A percentile compares a stretch with the other conserved stretches of the same genome.
These are phyloP conservation scores for Biscogniauxia marginata DNA, from an alignment of 2,329 filamentous ascomycete species.

Conservation along the genomic window DNA sequence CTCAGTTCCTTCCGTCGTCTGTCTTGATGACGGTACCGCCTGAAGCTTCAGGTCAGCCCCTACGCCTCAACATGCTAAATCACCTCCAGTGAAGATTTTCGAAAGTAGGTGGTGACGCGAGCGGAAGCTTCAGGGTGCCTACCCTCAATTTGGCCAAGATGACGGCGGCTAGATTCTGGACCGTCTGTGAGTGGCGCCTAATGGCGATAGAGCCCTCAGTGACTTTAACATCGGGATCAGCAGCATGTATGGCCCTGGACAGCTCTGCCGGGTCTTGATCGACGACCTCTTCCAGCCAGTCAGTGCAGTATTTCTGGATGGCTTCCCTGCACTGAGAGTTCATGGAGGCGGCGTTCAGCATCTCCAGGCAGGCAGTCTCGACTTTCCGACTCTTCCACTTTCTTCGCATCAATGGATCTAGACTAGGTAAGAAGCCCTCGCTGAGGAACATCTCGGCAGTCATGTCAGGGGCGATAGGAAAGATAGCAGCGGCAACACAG, in stretches of 20 bases:
- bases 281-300: slow-evolving; percentile 85
- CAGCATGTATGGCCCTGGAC: slow-evolving; percentile 47
- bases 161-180: slow-evolving; percentile 68
- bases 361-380: slow-evolving; percentile 80
- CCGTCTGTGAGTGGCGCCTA: slow-evolving; percentile 59
- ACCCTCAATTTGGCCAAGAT: slow-evolving; percentile 71
- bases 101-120: slow-evolving; percentile 21
- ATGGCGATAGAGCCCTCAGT: slow-evolving; percentile 58
- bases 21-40: slow-evolving; percentile 50
- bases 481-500: slow-evolving; percentile 84
- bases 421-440: slow-evolving; percentile 77
- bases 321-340: slow-evolving; percentile 78
- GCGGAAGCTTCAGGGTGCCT: slow-evolving; percentile 39
- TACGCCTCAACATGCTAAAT: slow-evolving; percentile 18
- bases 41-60: slow-evolving; percentile 40
- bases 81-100: slow-evolving; percentile 28
- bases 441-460: slow-evolving; percentile 80
- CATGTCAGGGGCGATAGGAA: slow-evolving; percentile 77
- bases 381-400: slow-evolving; percentile 84
- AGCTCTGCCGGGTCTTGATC: slow-evolving; percentile 65
- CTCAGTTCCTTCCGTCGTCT: slow-evolving; percentile 38
- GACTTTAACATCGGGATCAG: slow-evolving; percentile 57
- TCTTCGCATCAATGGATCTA: slow-evolving; percentile 73
- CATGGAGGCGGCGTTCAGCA: slow-evolving; percentile 90
- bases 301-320: slow-evolving; percentile 78